phyloP scores from a whole-genome alignment of 179 eudicot genomes.

The Silene vulgaris region DNA sequence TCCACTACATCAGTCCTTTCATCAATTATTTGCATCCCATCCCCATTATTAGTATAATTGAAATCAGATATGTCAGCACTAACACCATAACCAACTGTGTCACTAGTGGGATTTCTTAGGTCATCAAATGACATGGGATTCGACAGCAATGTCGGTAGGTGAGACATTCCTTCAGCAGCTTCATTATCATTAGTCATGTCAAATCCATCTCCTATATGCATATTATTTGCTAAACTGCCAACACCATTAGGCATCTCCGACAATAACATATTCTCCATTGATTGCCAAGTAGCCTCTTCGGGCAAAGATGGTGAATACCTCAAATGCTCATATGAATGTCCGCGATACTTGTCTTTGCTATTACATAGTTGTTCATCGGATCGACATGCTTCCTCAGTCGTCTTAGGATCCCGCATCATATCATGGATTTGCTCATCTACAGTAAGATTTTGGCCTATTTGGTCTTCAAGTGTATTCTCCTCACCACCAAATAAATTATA shows the following conservation, averaged over 20 bases:
- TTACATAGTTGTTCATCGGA: neutral
- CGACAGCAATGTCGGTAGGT: conserved; percentile 21
- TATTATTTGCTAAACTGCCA: conserved; percentile 20
- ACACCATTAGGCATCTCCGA: conserved; percentile 28
- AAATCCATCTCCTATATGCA: conserved; percentile 23
- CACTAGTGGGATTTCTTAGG: conserved; percentile 25
- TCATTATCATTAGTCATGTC: conserved; percentile 23
- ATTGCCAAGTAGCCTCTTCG: conserved; percentile 34
- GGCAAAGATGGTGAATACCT: conserved; percentile 34
- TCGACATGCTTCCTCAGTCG: neutral
- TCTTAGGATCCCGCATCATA: conserved; percentile 10
- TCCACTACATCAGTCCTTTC: conserved; percentile 22
- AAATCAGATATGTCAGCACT: conserved; percentile 33
- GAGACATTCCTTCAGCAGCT: conserved; percentile 18
- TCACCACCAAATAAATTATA: conserved; percentile 22
- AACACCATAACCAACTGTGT: conserved; percentile 31
- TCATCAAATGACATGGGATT: conserved; percentile 29
- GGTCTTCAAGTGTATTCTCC: conserved; percentile 22
- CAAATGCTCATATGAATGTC: conserved; percentile 31
- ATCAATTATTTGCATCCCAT: conserved; percentile 35
- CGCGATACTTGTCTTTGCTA: conserved; percentile 22
- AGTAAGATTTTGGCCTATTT: conserved; percentile 16
- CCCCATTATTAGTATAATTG: conserved; percentile 29
- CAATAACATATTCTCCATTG: conserved; percentile 26
- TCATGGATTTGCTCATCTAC: conserved; percentile 8